Base-by-base conservation (phyloP, 148 eudicot genomes). In the Cornus kousa region DNA sequence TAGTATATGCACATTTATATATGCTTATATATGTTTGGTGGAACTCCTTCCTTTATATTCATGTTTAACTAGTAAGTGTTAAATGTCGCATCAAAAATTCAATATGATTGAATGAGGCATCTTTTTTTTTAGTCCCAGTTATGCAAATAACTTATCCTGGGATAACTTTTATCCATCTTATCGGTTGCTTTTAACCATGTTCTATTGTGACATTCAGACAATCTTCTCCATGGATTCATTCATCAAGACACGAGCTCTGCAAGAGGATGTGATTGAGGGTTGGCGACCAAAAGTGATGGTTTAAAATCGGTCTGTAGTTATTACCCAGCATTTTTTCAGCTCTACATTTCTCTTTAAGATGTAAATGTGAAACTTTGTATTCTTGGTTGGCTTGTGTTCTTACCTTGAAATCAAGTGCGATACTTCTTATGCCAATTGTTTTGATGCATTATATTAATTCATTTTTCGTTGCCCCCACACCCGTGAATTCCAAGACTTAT, bases 201-300 rank as follows among this genome's bases (percentile, higher is more conserved):
- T 59, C 73, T 13, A 46, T 33, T 67, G 73, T 79, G 43, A 37
- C 28, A 32, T 22, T 70, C 92, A 94, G 98, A 70, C 82, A 62
- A 75, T 91, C 70, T 92, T 92, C 85, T 87, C 95, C n/a, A 81
- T 79, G 89, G 92, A 92, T 28, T 94, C 98, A 19, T 94, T 94
- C 69, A 64, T 87, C 85, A 94, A 89, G 79, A 94, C 98, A 0
- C 79, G 84, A 32, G 90, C 95, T 66, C 68, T 77, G 22, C 77
- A 82, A 0, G 90, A 88, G 74, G 93, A 88, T 81, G 97, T 94
- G 35, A 83, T 91, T 57, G 95, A 89, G 75, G 98, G 98, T 33
- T 94, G 98, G 98, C 88, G 89, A 76, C 84, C 91, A 59, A 89
- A 89, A 82, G 89, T 89, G 32, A 74, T 77, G 84, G 88, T 87